Base-by-base conservation (phyloP, 208 protist species). In the Trypanosoma cruzi region DNA sequence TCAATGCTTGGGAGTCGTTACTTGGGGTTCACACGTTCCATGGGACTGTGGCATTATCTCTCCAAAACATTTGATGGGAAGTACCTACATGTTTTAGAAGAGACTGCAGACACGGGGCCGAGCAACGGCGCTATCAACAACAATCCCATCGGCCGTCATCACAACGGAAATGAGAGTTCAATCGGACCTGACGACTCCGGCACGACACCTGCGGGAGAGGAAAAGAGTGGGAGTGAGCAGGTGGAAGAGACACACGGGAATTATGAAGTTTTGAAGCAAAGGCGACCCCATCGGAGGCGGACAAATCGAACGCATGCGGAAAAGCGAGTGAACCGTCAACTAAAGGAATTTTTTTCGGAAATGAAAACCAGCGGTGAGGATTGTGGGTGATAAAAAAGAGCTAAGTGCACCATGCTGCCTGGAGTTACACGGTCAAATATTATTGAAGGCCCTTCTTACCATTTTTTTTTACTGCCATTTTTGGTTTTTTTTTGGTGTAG, bases 261-360 rank as follows among this genome's bases (percentile, higher is more conserved):
- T n/a, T 13, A 14, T 7, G 16, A 20, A 22, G 26, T 11, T 0
- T 28, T 34, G 42, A 49, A 53, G 46, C 4, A 34, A 44, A 65
- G 34, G 53, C 56, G 46, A 44, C 55, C 65, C 0, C 68, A 68
- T 48, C 46, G 68, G 32, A 46, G 68, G 6, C 40, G 68, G 22
- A 74, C 68, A 14, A 74, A 74, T 40, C 16, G 68, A 26, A 74
- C 68, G 29, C 60, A 74, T 40, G 68, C 68, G 24, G 60, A 74
- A 46, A 74, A 74, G 40, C 58, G 68, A 36, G 60, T 5, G 13
- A 10, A 54, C 28, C 68, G 68, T 56, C 29, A 42, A n/a, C 26
- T 18, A 4, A 2, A 36, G 16, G 20, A 59, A n/a, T 14, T 59
- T 24, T 29, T 36, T 40, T 1, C 32, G n/a, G 29, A 13, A 7